Evolutionary conservation across 2,329 filamentous ascomycete genomes (phyloP), one percentile per base, ranked within the genome.

Genomic region (Magnaporthiopsis rhizophila): DNA sequence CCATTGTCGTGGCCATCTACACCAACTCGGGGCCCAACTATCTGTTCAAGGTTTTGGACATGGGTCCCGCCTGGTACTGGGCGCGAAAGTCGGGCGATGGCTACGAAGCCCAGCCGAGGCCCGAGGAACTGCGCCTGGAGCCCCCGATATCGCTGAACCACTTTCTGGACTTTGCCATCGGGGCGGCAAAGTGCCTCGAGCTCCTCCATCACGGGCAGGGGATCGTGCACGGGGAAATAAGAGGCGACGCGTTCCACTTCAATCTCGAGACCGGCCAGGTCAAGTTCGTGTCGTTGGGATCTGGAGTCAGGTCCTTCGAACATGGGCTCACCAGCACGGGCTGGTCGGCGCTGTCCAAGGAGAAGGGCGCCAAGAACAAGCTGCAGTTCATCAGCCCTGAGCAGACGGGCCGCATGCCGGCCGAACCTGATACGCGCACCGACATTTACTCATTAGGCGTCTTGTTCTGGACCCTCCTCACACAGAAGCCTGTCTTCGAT

Each of bases 361-460:
- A 97, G 73, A 77, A 92, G 9, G 93, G 93, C 2, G 91, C 92
- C 57, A 92, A 92, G 76, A 89, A 93, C 72, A 97, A 96, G 75
- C 80, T 98, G 26, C 86, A 93, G 62, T 97, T 92, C 72, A 96
- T 97, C 72, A 94, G 92, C 60, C 93, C 94, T 0, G 94, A 98
- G 73, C 94, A 97, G 78, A 97, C 94, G 2, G 94, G 94, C 18
- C 88, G 94, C 26, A 89, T 97, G 84, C 91, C 92, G 3, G 92
- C 91, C 3, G 93, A 97, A 74, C 94, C 94, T 1, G 94, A 97
- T 75, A 91, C 86, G 58, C 86, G 94, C 57, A 97, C 94, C 21
- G 94, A 98, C 74, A 96, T 97, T 38, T 97, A 97, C 77, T 93
- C 91, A 0, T 79, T 97, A 0, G 94, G 94, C 4, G 88, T 97